Evolutionary conservation across 1,284 basidiomycete genomes (phyloP), one percentile per base, ranked within the genome.

Genomic region (Leccinum subatratum): DNA sequence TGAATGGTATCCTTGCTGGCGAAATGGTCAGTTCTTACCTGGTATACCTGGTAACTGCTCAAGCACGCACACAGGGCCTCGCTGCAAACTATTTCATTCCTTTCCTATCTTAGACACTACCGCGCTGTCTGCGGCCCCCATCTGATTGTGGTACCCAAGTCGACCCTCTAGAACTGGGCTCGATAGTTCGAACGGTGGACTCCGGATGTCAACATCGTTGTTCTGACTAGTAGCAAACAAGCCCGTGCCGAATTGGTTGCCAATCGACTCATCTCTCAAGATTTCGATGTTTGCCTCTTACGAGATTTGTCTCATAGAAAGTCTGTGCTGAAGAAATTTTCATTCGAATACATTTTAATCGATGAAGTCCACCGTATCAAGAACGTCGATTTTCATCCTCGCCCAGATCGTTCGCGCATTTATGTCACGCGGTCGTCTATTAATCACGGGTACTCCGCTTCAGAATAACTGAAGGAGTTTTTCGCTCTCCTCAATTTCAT

Each of bases 311-410:
- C 85, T 99, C 68, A 94, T 97, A 72, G 97, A 99, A 95, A 96
- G 80, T 85, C 87, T 30, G 86, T 92, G 0, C 84, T 99, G 71
- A 95, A 94, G 80, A 97, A 96, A 79, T 94, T 98, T 74, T 92
- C 91, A 0, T 99, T 98, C 84, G 94, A 97, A 80, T 99, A 99
- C 80, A 98, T 99, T 78, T 86, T 95, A 72, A 99, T 99, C 75
- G 96, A 99, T 80, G 97, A 99, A 80, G 97, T 96, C 1, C 97
- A 99, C 76, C 92, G 96, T 48, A 99, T 99, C 86, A 99, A 99
- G 83, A 99, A 99, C 74, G 95, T 96, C 73, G 95, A 99, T 77
- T 77, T 98, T 95, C 34, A 92, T 98, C 73, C 86, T 99, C 12
- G 92, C 91, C 18, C 95, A 98, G 79, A 98, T 99, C 73, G 95